Evolutionary conservation across 176 grass and related monocot species (phyloP).

Genomic region (Carex myosuroides): DNA sequence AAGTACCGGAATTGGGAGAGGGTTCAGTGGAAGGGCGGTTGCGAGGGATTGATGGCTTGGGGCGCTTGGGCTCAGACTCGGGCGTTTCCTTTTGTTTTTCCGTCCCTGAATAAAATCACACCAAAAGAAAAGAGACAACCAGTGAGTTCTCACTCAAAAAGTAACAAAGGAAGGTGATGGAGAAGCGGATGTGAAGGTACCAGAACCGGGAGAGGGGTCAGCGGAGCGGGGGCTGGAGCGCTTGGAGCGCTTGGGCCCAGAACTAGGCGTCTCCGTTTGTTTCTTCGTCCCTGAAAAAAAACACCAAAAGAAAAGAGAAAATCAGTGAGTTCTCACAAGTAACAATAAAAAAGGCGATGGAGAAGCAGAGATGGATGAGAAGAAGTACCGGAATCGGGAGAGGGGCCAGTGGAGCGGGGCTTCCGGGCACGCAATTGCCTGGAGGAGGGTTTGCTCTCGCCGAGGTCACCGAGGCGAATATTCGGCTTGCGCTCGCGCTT

Average conservation of each 20-base stretch:
- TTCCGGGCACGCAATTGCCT: conserved; percentile 39
- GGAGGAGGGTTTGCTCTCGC: conserved; percentile 31
- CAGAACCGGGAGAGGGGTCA: no score
- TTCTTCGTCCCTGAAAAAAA: neutral
- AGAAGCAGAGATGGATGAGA: conserved; percentile 8
- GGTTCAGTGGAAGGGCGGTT: neutral
- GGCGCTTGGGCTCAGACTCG: conserved; percentile 22
- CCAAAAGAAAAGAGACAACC: neutral
- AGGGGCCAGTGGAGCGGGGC: neutral
- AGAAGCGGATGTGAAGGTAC: neutral
- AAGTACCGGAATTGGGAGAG: no score
- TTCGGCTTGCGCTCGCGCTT: conserved; percentile 91
- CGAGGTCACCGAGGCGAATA: conserved; percentile 88
- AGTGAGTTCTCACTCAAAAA: neutral
- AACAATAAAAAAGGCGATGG: neutral
- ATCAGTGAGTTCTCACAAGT: neutral
- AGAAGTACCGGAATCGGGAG: neutral
- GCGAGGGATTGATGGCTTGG: conserved; percentile 30
- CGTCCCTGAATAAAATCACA: neutral
- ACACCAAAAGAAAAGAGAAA: neutral
- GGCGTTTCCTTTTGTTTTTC: neutral
- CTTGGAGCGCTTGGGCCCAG: conserved; percentile 29
- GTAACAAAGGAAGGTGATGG: neutral
- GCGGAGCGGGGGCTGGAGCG: neutral
- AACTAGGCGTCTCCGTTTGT: neutral